Conservation (phyloP, 352 stramenopile species). For the Phytophthora citrophthora region DNA sequence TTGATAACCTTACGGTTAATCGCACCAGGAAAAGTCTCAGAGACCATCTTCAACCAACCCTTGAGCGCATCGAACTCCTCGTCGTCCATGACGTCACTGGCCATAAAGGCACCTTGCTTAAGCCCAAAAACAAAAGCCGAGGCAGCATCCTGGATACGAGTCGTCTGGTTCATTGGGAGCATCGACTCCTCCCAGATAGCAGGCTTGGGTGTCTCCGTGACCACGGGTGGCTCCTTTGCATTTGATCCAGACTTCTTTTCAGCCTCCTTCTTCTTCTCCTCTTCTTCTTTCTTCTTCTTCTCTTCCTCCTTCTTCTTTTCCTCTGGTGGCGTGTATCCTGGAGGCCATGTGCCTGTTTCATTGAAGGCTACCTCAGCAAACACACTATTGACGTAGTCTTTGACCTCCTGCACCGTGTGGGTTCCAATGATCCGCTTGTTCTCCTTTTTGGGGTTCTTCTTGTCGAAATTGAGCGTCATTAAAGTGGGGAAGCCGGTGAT, state of each 20-base stretch:
- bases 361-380: constrained; percentile 73
- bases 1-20: constrained; percentile 78
- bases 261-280: constrained; percentile 9
- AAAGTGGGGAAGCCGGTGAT: constrained; percentile 87
- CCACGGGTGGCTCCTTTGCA: constrained; percentile 15
- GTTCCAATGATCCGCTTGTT: constrained; percentile 82
- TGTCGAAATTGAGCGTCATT: constrained; percentile 83
- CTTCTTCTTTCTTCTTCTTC: constrained; percentile 8
- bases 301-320: constrained; percentile 21
- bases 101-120: constrained; percentile 81
- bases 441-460: constrained; percentile 61
- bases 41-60: constrained; percentile 77
- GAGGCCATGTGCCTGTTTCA: constrained; percentile 65
- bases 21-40: constrained; percentile 70
- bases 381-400: constrained; percentile 70
- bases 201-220: constrained; percentile 20
- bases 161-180: constrained; percentile 76
- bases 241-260: constrained; percentile 18
- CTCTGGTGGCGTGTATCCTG: constrained; percentile 29
- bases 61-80: constrained; percentile 81
- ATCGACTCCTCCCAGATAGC: constrained; percentile 83
- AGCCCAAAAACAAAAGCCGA: constrained; percentile 85
- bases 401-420: constrained; percentile 80
- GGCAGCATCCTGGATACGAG: constrained; percentile 74
- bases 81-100: constrained; percentile 75